phyloP scores from a whole-genome alignment of 805 yeast genomes.

The Lipomyces sp. region DNA sequence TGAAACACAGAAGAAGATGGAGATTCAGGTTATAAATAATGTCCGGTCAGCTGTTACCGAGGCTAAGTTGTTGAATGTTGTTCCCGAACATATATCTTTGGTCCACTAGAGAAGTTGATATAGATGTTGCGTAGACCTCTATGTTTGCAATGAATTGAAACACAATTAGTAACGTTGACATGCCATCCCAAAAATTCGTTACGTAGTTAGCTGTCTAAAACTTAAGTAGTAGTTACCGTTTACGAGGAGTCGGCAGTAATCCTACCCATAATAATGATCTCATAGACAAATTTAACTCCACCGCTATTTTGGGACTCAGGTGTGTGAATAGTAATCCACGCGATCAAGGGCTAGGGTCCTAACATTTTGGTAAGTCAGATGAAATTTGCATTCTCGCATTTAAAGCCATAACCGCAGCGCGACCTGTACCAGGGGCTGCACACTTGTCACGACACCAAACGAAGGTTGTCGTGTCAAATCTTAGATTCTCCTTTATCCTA shows the following conservation, averaged over 20 bases:
- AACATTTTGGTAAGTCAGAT: too few species aligned
- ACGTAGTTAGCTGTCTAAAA: too few species aligned
- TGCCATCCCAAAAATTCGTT: too few species aligned
- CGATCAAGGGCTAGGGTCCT: too few species aligned
- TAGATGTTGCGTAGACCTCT: neutral
- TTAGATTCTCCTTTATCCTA: too few species aligned
- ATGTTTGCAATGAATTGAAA: too few species aligned
- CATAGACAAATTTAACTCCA: neutral
- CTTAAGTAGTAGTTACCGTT: too few species aligned
- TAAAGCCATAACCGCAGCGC: neutral
- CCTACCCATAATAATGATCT: neutral
- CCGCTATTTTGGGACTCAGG: neutral
- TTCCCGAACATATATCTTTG: slow-evolving; percentile 21
- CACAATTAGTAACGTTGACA: too few species aligned
- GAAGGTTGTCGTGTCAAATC: too few species aligned
- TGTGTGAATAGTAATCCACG: neutral
- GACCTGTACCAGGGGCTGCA: neutral
- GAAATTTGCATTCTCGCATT: neutral
- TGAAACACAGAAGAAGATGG: slow-evolving; percentile 81
- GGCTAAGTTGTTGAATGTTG: slow-evolving; percentile 59
- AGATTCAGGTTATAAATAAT: slow-evolving; percentile 73
- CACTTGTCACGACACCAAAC: neutral
- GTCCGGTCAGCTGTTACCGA: slow-evolving; percentile 59
- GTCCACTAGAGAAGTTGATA: neutral
- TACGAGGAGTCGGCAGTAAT: too few species aligned